These are phyloP conservation scores for Coemansia asiatica DNA, from an alignment of 192 early-diverging fungal species.

Conservation along the genomic window DNA sequence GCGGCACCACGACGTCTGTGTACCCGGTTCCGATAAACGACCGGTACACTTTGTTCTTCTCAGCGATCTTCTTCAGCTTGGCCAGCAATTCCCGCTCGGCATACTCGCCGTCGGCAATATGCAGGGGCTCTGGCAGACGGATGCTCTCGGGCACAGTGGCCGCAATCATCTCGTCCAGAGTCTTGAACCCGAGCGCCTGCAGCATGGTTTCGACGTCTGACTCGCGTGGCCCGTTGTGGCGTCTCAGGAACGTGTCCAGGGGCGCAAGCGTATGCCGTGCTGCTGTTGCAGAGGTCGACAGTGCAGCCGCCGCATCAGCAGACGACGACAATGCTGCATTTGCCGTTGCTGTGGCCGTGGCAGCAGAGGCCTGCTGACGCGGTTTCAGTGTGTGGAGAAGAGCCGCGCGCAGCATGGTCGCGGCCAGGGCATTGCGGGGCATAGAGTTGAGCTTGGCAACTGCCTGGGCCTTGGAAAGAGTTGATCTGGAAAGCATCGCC, in stretches of 20 bases:
- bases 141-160: slow-evolving; percentile 85
- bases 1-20: slow-evolving; percentile 84
- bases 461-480: slow-evolving; percentile 35
- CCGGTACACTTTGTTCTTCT: slow-evolving; percentile 87
- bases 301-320: neutral
- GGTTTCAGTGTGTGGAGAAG: slow-evolving; percentile 53
- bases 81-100: slow-evolving; percentile 87
- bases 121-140: slow-evolving; percentile 67
- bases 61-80: slow-evolving; percentile 79
- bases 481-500: slow-evolving; percentile 47
- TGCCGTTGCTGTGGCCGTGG: slow-evolving; percentile 1
- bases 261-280: slow-evolving; percentile 43
- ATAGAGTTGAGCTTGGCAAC: slow-evolving; percentile 19
- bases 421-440: slow-evolving; percentile 18
- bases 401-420: slow-evolving; percentile 32
- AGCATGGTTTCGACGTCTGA: slow-evolving; percentile 82
- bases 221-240: slow-evolving; percentile 86
- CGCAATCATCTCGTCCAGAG: slow-evolving; percentile 78
- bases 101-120: slow-evolving; percentile 70
- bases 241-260: slow-evolving; percentile 73
- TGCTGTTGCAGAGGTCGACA: slow-evolving; percentile 14
- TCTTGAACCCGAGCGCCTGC: slow-evolving; percentile 70
- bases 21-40: slow-evolving; percentile 98
- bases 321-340: too few relatives aligned
- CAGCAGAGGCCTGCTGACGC: slow-evolving; percentile 41